A percentile compares a stretch with the other conserved stretches of the same genome.
These are phyloP conservation scores for Aspergillus ellipticus DNA, from an alignment of 495 filamentous ascomycete genomes.

Conservation along the genomic window DNA sequence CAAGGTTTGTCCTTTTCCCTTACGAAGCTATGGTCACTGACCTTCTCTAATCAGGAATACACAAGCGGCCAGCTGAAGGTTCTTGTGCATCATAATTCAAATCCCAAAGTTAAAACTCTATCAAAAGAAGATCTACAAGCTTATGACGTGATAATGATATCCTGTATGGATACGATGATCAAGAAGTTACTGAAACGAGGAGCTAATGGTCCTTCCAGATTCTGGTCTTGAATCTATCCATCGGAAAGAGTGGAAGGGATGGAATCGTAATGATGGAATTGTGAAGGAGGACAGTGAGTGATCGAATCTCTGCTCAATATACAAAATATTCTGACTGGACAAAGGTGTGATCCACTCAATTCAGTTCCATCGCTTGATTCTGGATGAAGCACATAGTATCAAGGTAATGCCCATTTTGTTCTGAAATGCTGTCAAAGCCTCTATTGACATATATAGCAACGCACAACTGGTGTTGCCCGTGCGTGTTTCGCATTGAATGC, in stretches of 20 bases:
- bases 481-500: slow-evolving; percentile 87
- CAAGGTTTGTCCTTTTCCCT: slow-evolving; percentile 31
- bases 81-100: slow-evolving; percentile 83
- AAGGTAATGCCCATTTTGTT: slow-evolving; percentile 49
- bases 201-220: slow-evolving; percentile 41
- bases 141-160: slow-evolving; percentile 93
- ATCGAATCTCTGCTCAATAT: neutral
- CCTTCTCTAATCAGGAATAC: slow-evolving; percentile 53
- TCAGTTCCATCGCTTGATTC: slow-evolving; percentile 82
- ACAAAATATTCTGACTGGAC: neutral
- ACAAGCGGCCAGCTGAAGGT: slow-evolving; percentile 87
- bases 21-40: neutral
- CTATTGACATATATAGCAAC: slow-evolving; percentile 47
- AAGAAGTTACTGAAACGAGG: neutral
- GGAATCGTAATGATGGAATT: slow-evolving; percentile 68
- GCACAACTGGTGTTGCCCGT: slow-evolving; percentile 84
- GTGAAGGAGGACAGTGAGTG: slow-evolving; percentile 73
- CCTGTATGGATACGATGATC: slow-evolving; percentile 42
- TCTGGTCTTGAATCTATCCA: slow-evolving; percentile 87
- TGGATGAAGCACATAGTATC: slow-evolving; percentile 96
- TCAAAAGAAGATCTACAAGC: slow-evolving; percentile 67
- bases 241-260: slow-evolving; percentile 89
- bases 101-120: slow-evolving; percentile 73
- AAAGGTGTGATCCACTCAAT: slow-evolving; percentile 72
- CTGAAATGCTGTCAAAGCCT: neutral